Evolutionary conservation across 2,329 filamentous ascomycete genomes (phyloP), one percentile per base, ranked within the genome.

Genomic region (Beauveria sp.): DNA sequence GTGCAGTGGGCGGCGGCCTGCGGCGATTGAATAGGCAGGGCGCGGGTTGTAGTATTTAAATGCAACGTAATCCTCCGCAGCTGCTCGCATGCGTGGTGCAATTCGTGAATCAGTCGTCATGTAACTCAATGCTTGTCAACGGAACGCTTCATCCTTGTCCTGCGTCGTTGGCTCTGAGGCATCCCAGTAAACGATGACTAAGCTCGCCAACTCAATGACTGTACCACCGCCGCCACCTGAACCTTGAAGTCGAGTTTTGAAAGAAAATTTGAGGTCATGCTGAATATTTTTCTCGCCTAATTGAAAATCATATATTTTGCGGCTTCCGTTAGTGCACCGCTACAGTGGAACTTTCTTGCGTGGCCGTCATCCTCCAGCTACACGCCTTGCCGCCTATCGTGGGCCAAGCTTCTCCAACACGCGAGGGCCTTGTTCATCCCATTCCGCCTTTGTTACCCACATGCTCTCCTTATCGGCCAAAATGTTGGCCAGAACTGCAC

Each of bases 391-490:
- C 37, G 59, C 67, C 72, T 82, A 94, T 84, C 93, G 87, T 55
- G 92, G 91, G 16, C 94, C 94, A 69, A 99, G 80, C 82, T 97
- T 99, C 79, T 96, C 91, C 71, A 99, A 77, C 63, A 90, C 87
- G 62, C 89, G 83, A 43, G 89, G 73, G 44, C 94, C 94, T 73
- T 97, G 89, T 77, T 99, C 94, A 71, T 94, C 84, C 94, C 94
- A 99, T 77, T 99, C 94, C 70, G 90, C 84, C 82, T 96, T 96
- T 68, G 89, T 90, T 71, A 99, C 92, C 94, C 94, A 99, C 94
- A 97, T 97, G 74, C 88, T 90, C 75, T 97, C 91, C 79, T 97
- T 97, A 78, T 97, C 92, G 51, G 94, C 92, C 89, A 99, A 97
- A 75, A 99, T 96, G 74, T 97, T 97, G 68, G 94, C 94, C 70